These are phyloP conservation scores for Russula sp. DNA, from an alignment of 768 basidiomycete species.

Conservation along the genomic window DNA sequence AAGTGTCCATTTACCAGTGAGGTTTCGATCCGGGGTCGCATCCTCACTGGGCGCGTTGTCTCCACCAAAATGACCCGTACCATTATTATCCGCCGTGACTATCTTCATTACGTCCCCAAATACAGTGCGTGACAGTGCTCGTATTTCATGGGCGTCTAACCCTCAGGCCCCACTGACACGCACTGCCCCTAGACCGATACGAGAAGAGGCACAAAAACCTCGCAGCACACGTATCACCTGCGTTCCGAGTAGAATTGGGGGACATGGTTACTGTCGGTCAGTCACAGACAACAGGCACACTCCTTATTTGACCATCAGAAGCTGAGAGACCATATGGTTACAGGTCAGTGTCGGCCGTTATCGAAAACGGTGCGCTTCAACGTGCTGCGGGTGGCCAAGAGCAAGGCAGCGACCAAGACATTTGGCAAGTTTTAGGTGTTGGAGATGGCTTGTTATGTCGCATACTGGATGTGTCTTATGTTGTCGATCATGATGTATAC, in stretches of 20 bases:
- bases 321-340: conserved; percentile 9
- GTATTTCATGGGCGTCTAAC: not conserved
- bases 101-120: conserved; percentile 96
- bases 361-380: conserved; percentile 99
- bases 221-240: conserved; percentile 93
- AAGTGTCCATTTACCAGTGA: conserved; percentile 99
- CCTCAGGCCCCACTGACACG: not conserved
- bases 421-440: conserved; percentile 85
- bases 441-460: conserved; percentile 16
- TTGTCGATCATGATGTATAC: conserved; percentile 30
- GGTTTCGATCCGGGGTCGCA: conserved; percentile 97
- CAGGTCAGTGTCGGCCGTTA: conserved; percentile 97
- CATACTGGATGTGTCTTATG: conserved; percentile 29
- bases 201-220: conserved; percentile 99
- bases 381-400: conserved; percentile 91
- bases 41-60: conserved; percentile 94
- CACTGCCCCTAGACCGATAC: conserved; percentile 71
- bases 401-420: conserved; percentile 83
- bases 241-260: conserved; percentile 95
- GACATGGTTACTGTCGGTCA: conserved; percentile 92
- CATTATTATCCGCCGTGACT: conserved; percentile 91
- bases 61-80: conserved; percentile 99
- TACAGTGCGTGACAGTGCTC: conserved; percentile 62
- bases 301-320: not conserved
- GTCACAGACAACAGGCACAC: conserved; percentile 31